Evolutionary conservation across 345 rosid species (phyloP).

Genomic region (Turritis glabra): DNA sequence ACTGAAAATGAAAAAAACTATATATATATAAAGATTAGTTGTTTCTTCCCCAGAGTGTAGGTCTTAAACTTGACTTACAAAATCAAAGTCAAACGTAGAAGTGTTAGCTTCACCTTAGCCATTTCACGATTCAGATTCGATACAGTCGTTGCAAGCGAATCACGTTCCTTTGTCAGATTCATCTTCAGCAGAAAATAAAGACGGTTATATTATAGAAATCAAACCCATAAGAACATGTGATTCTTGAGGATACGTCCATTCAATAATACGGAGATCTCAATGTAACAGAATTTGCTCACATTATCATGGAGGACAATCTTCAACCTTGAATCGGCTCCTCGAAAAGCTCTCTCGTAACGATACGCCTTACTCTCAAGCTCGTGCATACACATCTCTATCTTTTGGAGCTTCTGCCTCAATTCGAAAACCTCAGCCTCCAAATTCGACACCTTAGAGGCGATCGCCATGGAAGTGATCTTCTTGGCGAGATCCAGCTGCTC

Average conservation of each 20-base stretch:
- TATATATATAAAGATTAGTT: neutral
- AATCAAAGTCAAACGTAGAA: too few relatives aligned
- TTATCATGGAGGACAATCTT: constrained; percentile 55
- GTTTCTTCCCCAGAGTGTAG: neutral
- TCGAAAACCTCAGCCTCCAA: constrained; percentile 58
- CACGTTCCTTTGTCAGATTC: constrained; percentile 62
- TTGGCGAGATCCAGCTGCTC: constrained; percentile 94
- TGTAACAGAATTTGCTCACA: constrained; percentile 32
- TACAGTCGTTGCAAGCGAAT: constrained; percentile 55
- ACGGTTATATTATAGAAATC: neutral
- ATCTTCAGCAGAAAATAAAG: constrained; percentile 37
- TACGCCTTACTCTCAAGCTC: constrained; percentile 57
- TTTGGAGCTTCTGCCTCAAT: constrained; percentile 47
- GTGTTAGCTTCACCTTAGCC: constrained; percentile 58
- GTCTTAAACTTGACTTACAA: neutral
- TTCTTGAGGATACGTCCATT: too few relatives aligned
- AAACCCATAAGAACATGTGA: neutral
- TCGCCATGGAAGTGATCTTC: constrained; percentile 88
- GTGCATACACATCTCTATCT: constrained; percentile 52
- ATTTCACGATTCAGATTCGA: constrained; percentile 70
- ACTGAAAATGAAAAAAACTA: constrained; percentile 45
- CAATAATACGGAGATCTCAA: too few relatives aligned
- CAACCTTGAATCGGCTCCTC: constrained; percentile 57
- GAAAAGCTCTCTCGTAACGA: constrained; percentile 47
- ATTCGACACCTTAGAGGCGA: constrained; percentile 67